Evolutionary conservation across 495 filamentous ascomycete genomes (phyloP).

Genomic region (Penicillium chermesinum): DNA sequence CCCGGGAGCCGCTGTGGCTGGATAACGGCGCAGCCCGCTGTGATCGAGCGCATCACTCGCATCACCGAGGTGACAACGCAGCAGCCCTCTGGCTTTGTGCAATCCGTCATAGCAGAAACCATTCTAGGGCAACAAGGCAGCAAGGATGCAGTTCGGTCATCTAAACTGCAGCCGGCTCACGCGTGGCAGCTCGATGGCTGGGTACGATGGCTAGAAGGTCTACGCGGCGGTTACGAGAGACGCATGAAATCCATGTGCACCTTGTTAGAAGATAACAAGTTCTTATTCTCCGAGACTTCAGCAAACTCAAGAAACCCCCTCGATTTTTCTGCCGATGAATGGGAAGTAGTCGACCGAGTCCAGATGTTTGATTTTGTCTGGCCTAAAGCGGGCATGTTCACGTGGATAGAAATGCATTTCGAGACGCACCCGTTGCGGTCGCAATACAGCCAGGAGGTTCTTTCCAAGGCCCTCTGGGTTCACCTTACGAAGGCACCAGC

Average conservation of each 20-base stretch:
- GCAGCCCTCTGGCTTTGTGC: slow-evolving; percentile 84
- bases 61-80: slow-evolving; percentile 73
- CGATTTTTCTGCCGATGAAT: slow-evolving; percentile 47
- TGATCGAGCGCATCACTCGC: slow-evolving; percentile 67
- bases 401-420: slow-evolving; percentile 71
- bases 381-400: slow-evolving; percentile 90
- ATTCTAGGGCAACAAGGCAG: slow-evolving; percentile 61
- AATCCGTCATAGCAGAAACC: slow-evolving; percentile 70
- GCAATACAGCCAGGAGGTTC: slow-evolving; percentile 32
- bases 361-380: slow-evolving; percentile 67
- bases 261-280: slow-evolving; percentile 60
- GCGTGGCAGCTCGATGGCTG: slow-evolving; percentile 83
- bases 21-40: slow-evolving; percentile 71
- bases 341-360: slow-evolving; percentile 61
- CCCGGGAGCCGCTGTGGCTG: slow-evolving; percentile 73
- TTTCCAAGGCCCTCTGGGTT: slow-evolving; percentile 63
- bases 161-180: slow-evolving; percentile 27
- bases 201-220: slow-evolving; percentile 81
- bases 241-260: slow-evolving; percentile 74
- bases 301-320: slow-evolving; percentile 28
- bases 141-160: slow-evolving; percentile 15
- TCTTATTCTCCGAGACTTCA: slow-evolving; percentile 43
- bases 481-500: slow-evolving; percentile 65
- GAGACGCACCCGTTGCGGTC: slow-evolving; percentile 64
- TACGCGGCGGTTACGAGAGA: slow-evolving; percentile 74